Conservation (phyloP, 805 yeast species). For the Starmerella bombicola region DNA sequence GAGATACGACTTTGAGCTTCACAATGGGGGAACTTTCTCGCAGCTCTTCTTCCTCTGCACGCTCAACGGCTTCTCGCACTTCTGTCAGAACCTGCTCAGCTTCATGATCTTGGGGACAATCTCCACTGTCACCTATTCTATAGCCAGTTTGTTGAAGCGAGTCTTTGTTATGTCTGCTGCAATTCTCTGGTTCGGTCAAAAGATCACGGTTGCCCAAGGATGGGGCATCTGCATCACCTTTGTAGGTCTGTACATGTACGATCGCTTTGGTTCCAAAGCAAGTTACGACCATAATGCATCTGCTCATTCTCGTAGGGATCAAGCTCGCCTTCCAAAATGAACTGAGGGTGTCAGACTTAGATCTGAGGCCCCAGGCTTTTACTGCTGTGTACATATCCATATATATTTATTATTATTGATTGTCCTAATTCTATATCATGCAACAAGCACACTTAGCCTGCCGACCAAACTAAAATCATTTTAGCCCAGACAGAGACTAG, state of each 20-base stretch:
- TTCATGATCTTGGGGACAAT: conserved; percentile 69
- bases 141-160: conserved; percentile 78
- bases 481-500: too few species aligned
- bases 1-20: conserved; percentile 13
- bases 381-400: too few species aligned
- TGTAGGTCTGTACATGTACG: conserved; percentile 33
- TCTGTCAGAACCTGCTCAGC: conserved; percentile 66
- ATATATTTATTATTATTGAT: too few species aligned
- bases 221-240: conserved; percentile 35
- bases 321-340: not conserved
- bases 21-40: conserved; percentile 28
- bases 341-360: not conserved
- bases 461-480: too few species aligned
- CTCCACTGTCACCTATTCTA: conserved; percentile 74
- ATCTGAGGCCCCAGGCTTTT: too few species aligned
- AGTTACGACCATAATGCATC: not conserved
- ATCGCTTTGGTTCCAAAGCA: conserved; percentile 29
- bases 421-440: too few species aligned
- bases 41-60: conserved; percentile 37
- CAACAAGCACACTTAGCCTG: too few species aligned
- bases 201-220: conserved; percentile 29
- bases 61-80: conserved; percentile 64
- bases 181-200: conserved; percentile 48
- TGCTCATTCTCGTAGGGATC: not conserved
- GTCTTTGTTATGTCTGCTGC: conserved; percentile 73